Evolutionary conservation across 2,329 filamentous ascomycete species (phyloP), one percentile per base, ranked within the genome.

Genomic region (Exophiala bonariae): DNA sequence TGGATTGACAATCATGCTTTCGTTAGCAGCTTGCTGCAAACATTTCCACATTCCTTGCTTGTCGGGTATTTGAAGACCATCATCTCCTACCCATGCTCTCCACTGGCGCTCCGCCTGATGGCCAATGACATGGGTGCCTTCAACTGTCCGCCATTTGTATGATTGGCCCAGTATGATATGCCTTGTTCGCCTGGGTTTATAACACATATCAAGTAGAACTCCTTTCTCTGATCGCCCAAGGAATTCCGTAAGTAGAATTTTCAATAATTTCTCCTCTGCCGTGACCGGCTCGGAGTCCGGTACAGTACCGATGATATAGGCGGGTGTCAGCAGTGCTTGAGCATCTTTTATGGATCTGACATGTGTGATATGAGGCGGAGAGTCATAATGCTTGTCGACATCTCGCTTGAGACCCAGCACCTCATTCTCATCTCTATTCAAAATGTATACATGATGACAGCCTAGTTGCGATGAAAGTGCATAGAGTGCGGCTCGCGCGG

Each of bases 401-500:
- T 47, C 44, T 36, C 4, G n/a, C 3, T 34, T 4, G 17, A 41
- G 26, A 2, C 35, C 44, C 11, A 14, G 26, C n/a, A 47, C 47
- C 20, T 49, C 47, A 2, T 44, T 2, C 6, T 39, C 16, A 16
- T 44, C 40, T 3, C 62, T 54, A 34, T 65, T 65, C 36, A 59
- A 59, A 10, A 65, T 47, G 43, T 48, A 61, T 6, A 64, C 58
- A n/a, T 54, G 39, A 13, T 38, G 40, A 26, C 63, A 47, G 2
- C 59, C 57, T 3, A 62, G 37, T 7, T 11, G 7, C 3, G 59
- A 42, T 11, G 47, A 50, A 78, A 91, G 82, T 1, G 87, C 82
- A 57, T 91, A 91, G 3, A 89, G 79, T 2, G 86, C 85, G 2
- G 86, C 86, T 47, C 87, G 77, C 8, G 85, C 86, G 85, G 90